Percentiles rank a stretch among this genome's conserved stretches.
Evolutionary conservation across 768 basidiomycete species (phyloP).

Genomic region (Ephemerocybe angulata): DNA sequence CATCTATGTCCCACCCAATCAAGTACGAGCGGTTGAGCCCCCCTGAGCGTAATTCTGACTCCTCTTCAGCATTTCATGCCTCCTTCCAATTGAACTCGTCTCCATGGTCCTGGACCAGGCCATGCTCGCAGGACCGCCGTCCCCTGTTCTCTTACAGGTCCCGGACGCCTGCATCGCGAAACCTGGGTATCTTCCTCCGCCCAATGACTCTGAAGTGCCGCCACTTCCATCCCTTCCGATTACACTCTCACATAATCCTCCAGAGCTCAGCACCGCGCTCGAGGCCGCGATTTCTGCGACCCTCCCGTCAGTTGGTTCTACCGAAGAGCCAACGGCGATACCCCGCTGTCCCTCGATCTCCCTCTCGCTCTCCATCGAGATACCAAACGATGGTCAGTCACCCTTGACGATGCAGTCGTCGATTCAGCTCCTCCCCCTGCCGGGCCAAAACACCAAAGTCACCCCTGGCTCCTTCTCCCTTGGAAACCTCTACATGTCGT

Average conservation of each 20-base stretch:
- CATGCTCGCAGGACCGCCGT: constrained; percentile 27
- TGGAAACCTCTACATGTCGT: constrained; percentile 87
- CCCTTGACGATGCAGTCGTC: not conserved
- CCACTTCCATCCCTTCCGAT: not conserved
- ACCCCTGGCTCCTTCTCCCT: constrained; percentile 31
- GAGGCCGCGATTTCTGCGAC: constrained; percentile 22
- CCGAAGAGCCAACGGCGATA: not conserved
- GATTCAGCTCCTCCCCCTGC: not conserved
- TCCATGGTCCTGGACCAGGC: constrained; percentile 49
- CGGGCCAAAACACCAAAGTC: not conserved
- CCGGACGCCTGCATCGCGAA: constrained; percentile 29
- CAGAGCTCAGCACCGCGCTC: constrained; percentile 37
- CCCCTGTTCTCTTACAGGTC: constrained; percentile 45
- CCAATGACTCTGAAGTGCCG: not conserved
- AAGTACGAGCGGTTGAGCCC: constrained; percentile 51
- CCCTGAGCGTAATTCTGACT: constrained; percentile 18
- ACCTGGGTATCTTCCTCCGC: not conserved
- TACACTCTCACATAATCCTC: constrained; percentile 17
- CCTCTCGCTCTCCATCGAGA: constrained; percentile 19
- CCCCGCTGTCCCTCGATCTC: constrained; percentile 12
- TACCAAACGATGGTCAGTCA: not conserved
- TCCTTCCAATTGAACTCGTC: constrained; percentile 59
- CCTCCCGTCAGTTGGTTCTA: not conserved
- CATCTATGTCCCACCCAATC: constrained; percentile 78
- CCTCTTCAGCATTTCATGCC: constrained; percentile 50